Evolutionary conservation across 768 basidiomycete genomes (phyloP).

Genomic region (Leccinum subtestaceum): DNA sequence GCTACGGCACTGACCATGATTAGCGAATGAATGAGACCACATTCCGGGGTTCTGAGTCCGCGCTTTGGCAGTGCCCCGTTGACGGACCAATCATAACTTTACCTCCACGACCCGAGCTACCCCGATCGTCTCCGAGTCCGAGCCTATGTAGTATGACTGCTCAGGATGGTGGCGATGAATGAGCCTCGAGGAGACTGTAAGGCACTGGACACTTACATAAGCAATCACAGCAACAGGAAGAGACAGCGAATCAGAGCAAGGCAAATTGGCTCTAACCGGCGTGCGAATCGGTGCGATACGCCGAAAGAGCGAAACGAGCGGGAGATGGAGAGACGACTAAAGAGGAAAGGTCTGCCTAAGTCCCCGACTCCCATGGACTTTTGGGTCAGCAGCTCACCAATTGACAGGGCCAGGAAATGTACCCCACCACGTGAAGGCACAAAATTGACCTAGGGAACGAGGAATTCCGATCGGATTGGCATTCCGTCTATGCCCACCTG

Average conservation of each 20-base stretch:
- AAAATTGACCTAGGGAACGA: neutral
- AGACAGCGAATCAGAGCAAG: neutral
- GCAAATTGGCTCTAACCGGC: neutral
- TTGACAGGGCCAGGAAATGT: too few relatives aligned
- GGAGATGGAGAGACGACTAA: neutral
- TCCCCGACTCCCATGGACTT: neutral
- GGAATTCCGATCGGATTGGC: slow-evolving; percentile 13
- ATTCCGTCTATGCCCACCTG: neutral
- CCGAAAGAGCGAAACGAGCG: neutral
- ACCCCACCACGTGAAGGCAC: too few relatives aligned
- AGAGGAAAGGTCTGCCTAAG: neutral
- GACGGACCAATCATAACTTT: slow-evolving; percentile 17
- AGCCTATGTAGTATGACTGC: neutral
- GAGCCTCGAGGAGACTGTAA: slow-evolving; percentile 18
- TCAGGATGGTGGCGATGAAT: slow-evolving; percentile 21
- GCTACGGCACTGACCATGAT: slow-evolving; percentile 13
- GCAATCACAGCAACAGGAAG: neutral
- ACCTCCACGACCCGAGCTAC: slow-evolving; percentile 15
- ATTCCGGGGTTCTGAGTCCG: slow-evolving; percentile 1
- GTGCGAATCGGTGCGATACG: neutral
- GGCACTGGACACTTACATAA: slow-evolving; percentile 11
- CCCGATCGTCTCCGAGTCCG: slow-evolving; percentile 15
- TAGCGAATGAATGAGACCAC: slow-evolving; percentile 3
- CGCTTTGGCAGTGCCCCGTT: slow-evolving; percentile 17
- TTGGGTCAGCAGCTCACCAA: too few relatives aligned